Conservation (phyloP, 345 rosid species). For the Citrus hindsii region DNA sequence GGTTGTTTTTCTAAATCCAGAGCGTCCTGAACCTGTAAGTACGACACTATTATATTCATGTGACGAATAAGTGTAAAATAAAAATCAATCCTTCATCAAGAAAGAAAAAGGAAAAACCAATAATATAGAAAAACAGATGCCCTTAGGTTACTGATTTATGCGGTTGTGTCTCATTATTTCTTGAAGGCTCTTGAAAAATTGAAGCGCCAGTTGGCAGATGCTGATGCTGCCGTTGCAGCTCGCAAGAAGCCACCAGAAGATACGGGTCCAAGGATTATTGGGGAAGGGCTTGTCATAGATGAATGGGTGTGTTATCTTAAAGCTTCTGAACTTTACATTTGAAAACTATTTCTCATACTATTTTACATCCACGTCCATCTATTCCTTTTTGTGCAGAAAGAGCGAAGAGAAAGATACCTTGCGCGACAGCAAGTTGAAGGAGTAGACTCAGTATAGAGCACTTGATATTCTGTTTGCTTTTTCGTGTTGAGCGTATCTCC, state of each 20-base stretch:
- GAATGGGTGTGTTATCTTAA: constrained; percentile 76
- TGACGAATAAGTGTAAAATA: neutral
- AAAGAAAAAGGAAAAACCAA: neutral
- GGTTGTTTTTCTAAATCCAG: constrained; percentile 83
- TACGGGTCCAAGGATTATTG: constrained; percentile 74
- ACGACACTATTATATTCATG: neutral
- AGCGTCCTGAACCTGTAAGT: constrained; percentile 74
- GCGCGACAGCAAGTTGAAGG: constrained; percentile 86
- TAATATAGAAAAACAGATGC: neutral
- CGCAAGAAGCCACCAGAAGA: constrained; percentile 85
- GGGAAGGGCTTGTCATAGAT: constrained; percentile 99
- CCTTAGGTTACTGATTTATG: neutral
- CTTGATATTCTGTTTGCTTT: constrained; percentile 1
- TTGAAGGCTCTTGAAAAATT: constrained; percentile 72
- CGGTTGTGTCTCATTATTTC: neutral
- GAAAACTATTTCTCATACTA: neutral
- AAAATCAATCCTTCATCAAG: neutral
- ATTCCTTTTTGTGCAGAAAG: constrained; percentile 52
- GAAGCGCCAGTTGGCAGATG: constrained; percentile 85
- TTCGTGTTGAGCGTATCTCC: constrained; percentile 15
- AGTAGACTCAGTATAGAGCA: constrained; percentile 58
- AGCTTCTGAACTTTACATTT: neutral
- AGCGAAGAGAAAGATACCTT: constrained; percentile 92
- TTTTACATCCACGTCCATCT: neutral
- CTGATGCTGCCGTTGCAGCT: constrained; percentile 81